Evolutionary conservation across 139 green algal genomes (phyloP), one percentile per base, ranked within the genome.

Genomic region (Volvox africanus): DNA sequence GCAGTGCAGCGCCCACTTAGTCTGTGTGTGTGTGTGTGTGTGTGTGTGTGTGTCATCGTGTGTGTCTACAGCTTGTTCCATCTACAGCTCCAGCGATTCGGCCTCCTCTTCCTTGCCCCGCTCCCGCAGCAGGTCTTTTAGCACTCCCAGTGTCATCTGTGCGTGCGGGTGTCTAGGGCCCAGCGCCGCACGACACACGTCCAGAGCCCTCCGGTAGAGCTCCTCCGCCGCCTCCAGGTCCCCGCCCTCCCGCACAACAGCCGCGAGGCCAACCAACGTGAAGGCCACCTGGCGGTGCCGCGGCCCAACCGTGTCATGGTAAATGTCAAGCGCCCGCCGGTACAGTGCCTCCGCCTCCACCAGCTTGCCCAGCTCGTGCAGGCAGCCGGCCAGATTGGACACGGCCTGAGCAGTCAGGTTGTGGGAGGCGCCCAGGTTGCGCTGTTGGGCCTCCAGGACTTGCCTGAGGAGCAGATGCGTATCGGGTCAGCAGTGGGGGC

Each of bases 331-430:
- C 35, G 78, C 78, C 36, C 20, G 18, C 21, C 78, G 78, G 20
- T 68, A 68, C 78, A 84, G 37, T 20, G 36, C 78, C 78, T 84
- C 78, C 18, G 78, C 76, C 76, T 82, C 76, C 76, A 35, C 24
- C 76, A 82, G 76, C 76, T 61, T 55, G 30, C 76, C 76, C 76
- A 61, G 76, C 76, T 82, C 76, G 76, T 82, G 76, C 76, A 82
- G 76, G 76, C 76, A 82, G 76, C 76, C 76, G 32, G 76, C 76
- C 76, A 82, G 76, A 35, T 82, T 82, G 32, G 76, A 82, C 76
- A 61, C 18, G 32, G 76, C 30, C 76, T 82, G 76, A 11, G 76
- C 76, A 5, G 76, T 82, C 76, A 82, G 30, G 76, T 82, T 82
- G 76, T 82, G 76, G 33, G 76, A 82, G 76, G 76, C 18, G 76